Evolutionary conservation across 176 grass and related monocot species (phyloP).

Genomic region (Coix lacrymajobi): DNA sequence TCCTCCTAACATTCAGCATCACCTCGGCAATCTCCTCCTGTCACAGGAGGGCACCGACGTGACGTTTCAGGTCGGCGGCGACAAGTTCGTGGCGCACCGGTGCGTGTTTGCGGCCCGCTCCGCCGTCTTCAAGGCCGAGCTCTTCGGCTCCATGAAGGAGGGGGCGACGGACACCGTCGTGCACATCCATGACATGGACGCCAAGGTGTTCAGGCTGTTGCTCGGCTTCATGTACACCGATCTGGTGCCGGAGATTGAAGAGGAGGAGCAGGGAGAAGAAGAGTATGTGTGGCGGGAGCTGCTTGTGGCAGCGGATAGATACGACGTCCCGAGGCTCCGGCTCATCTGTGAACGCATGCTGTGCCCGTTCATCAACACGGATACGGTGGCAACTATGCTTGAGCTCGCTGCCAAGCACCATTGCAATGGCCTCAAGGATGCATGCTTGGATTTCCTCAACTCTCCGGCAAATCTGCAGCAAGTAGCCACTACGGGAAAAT

Average conservation of each 20-base stretch:
- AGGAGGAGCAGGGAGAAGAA: background rate
- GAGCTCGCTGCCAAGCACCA: background rate
- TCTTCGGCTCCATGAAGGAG: constrained; percentile 22
- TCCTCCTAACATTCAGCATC: background rate
- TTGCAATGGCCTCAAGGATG: background rate
- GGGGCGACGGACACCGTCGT: background rate
- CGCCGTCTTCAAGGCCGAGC: background rate
- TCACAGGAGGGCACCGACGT: constrained; percentile 7
- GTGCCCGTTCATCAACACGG: background rate
- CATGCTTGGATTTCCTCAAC: constrained; percentile 20
- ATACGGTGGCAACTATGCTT: background rate
- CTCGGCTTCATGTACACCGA: constrained; percentile 22
- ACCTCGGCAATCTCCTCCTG: background rate
- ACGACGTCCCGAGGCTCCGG: constrained; percentile 21
- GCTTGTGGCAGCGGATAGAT: constrained; percentile 38
- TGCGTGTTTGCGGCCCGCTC: background rate
- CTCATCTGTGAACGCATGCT: background rate
- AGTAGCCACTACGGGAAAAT: too few relatives aligned
- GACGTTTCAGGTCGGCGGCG: constrained; percentile 1
- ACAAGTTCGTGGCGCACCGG: background rate
- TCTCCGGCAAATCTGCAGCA: background rate
- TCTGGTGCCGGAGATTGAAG: background rate
- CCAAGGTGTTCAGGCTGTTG: background rate
- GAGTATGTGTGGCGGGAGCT: constrained; percentile 14
- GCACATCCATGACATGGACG: constrained; percentile 1